Base-by-base conservation (phyloP, 2,329 filamentous ascomycete genomes). In the Madurella fahalii region DNA sequence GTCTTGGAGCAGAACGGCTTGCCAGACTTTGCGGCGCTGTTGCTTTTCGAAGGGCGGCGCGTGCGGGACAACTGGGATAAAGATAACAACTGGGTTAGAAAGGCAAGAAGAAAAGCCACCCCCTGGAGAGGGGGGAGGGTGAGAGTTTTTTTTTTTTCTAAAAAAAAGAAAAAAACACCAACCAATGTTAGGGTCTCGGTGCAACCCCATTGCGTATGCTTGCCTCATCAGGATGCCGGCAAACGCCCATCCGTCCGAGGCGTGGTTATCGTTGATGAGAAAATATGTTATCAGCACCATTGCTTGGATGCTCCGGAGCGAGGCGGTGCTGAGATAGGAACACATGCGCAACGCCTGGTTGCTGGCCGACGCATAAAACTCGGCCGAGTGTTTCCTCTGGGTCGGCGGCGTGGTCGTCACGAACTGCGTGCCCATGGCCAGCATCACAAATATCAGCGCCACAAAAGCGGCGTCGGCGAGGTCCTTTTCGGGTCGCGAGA, bases 211-310 rank as follows among this genome's bases (percentile, higher is more conserved):
- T 20, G 89, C 89, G 63, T 91, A 92, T 0, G 88, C 83, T 69
- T 93, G 89, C 25, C 88, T 79, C 60, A 90, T 84, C 18, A 90
- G 70, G 25, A 93, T 85, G 5, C 89, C 89, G 0, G 86, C 86
- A 74, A 91, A 93, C 0, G 87, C 85, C 84, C 88, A 93, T 1
- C 88, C 89, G 66, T 93, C 89, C 0, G 86, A 89, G 4, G 87
- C 87, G 63, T 92, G 88, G 63, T 91, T 91, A 68, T 93, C 88
- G 64, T 93, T 93, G 74, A 92, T 91, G 37, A 93, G 75, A 63
- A 93, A 93, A 66, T 92, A 92, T 0, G 84, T 85, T 56, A 91
- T 84, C n/a, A 93, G 71, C 0, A 91, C 85, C 87, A 92, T 92
- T 43, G 89, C 83, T 68, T 90, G 87, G 32, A 92, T 83, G 1